A percentile compares a stretch with the other conserved stretches of the same genome.
phyloP scores from a whole-genome alignment of 1,284 basidiomycete species.

The Erythrobasidium hasegawianum region DNA sequence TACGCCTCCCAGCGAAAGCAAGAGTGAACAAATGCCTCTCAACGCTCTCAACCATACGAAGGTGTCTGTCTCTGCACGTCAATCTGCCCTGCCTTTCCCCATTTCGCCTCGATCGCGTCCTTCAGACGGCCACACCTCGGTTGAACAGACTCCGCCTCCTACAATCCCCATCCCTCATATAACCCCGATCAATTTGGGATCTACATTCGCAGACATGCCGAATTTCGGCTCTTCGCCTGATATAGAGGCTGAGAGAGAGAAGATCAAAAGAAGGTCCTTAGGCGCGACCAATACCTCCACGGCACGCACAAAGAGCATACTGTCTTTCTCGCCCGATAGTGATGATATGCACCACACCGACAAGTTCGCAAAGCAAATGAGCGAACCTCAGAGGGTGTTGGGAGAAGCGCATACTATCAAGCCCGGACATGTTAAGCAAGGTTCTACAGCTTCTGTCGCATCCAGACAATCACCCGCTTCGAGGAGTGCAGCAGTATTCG shows the following conservation, averaged over 20 bases:
- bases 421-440: neutral
- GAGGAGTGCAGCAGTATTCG: neutral
- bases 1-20: too few relatives aligned
- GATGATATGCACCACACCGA: neutral
- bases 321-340: neutral
- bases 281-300: neutral
- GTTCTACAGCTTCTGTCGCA: neutral
- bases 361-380: too few relatives aligned
- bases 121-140: neutral
- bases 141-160: neutral
- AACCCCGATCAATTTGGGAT: neutral
- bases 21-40: too few relatives aligned
- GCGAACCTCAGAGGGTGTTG: too few relatives aligned
- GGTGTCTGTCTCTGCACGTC: too few relatives aligned
- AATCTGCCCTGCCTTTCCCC: neutral
- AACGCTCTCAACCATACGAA: too few relatives aligned
- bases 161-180: neutral
- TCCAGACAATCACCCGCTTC: neutral
- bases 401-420: too few relatives aligned
- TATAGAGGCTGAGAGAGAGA: neutral
- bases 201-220: neutral
- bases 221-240: constrained; percentile 1
- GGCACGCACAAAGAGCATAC: neutral
- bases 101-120: neutral
- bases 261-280: neutral